phyloP scores from a whole-genome alignment of 768 basidiomycete species.

The Phlebiopsis gigantea region DNA sequence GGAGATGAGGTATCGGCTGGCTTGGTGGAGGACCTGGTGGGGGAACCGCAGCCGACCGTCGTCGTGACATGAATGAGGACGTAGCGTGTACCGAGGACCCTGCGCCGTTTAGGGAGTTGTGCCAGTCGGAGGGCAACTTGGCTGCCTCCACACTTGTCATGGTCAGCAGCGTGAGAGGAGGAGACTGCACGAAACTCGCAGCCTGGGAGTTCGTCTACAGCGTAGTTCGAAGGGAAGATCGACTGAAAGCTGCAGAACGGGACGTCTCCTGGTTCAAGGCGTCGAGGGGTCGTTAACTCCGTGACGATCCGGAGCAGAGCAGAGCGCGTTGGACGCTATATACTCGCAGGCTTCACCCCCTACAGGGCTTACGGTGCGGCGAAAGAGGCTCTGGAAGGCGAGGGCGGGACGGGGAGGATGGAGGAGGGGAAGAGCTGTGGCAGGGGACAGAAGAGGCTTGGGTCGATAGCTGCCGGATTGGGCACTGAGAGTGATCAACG shows the following conservation, averaged over 20 bases:
- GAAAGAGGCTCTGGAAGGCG: conserved; percentile 1
- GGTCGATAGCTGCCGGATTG: conserved; percentile 12
- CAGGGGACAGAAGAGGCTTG: conserved; percentile 10
- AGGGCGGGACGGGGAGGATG: background rate
- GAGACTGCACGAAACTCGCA: background rate
- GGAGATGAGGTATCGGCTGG: conserved; percentile 69
- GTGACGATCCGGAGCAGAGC: background rate
- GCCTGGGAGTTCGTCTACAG: background rate
- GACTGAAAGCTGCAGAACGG: background rate
- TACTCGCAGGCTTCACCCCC: background rate
- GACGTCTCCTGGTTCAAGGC: conserved; percentile 1
- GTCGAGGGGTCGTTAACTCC: conserved; percentile 1
- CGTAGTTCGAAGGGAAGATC: background rate
- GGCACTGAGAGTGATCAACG: conserved; percentile 13
- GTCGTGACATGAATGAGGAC: conserved; percentile 39
- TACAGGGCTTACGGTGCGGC: background rate
- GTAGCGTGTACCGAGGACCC: conserved; percentile 15
- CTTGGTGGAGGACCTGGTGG: conserved; percentile 70
- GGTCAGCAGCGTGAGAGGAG: background rate
- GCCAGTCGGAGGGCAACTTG: conserved; percentile 18
- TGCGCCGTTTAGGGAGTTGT: conserved; percentile 1
- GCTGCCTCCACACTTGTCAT: background rate
- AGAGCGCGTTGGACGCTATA: background rate
- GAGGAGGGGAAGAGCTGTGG: background rate
- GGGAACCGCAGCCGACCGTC: conserved; percentile 66